Percentiles rank a stretch among this genome's conserved stretches.
Evolutionary conservation across 1,284 basidiomycete genomes (phyloP).

Genomic region (Boletus mariae): DNA sequence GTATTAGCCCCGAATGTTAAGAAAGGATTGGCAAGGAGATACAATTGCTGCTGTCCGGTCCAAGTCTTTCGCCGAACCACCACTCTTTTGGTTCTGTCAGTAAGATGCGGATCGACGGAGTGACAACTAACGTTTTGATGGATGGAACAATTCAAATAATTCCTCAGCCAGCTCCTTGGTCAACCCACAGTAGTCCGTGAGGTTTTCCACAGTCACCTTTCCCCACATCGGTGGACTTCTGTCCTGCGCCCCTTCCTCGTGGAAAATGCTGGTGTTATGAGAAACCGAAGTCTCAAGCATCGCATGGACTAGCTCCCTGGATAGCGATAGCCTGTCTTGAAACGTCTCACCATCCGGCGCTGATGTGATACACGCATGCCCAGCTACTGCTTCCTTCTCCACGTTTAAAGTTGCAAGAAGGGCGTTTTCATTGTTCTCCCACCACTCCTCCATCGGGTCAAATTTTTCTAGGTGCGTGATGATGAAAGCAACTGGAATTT

Average conservation of each 20-base stretch:
- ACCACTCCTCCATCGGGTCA: conserved; percentile 27
- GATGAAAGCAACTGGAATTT: conserved; percentile 37
- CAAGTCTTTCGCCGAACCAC: not conserved
- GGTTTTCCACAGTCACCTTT: not conserved
- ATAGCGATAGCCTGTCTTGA: conserved; percentile 11
- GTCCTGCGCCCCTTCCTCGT: not conserved
- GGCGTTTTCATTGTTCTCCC: conserved; percentile 17
- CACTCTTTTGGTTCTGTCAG: not conserved
- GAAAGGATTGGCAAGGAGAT: not conserved
- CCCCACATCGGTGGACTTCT: not conserved
- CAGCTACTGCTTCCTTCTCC: conserved; percentile 13
- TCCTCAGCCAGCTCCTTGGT: not conserved
- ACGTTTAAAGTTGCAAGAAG: conserved; percentile 13
- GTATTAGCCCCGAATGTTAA: too few species aligned
- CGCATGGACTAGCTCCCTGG: conserved; percentile 12
- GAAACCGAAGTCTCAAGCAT: conserved; percentile 25
- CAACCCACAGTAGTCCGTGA: not conserved
- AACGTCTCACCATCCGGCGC: not conserved
- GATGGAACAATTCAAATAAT: not conserved
- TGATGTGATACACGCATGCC: conserved; percentile 30
- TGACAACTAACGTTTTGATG: not conserved
- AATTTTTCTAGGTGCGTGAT: conserved; percentile 37
- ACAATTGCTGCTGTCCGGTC: not conserved
- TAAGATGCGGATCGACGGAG: not conserved
- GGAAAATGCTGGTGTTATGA: not conserved